These are phyloP conservation scores for Pythium diclinum DNA, from an alignment of 352 stramenopile species.

Conservation along the genomic window DNA sequence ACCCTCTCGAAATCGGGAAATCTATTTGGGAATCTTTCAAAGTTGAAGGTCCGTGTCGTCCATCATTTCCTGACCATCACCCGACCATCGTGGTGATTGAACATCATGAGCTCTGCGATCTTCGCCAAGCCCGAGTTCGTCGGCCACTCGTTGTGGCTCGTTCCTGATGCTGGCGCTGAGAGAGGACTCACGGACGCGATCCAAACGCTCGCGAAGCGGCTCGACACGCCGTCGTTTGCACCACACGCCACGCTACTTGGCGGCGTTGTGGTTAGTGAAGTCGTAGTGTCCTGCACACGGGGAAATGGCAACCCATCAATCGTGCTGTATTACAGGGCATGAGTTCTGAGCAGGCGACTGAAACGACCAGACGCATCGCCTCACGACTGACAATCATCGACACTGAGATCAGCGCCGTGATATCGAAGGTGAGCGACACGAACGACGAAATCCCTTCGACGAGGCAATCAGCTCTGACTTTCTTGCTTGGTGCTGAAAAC, in stretches of 20 bases:
- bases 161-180: slow-evolving; percentile 24
- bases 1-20: neutral
- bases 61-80: neutral
- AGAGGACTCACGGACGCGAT: slow-evolving; percentile 35
- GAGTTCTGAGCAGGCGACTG: slow-evolving; percentile 23
- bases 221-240: slow-evolving; percentile 43
- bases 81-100: neutral
- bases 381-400: slow-evolving; percentile 31
- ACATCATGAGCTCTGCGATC: slow-evolving; percentile 13
- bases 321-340: slow-evolving; percentile 25
- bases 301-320: too few species aligned
- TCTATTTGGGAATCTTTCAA: neutral
- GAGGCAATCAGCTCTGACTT: too few species aligned
- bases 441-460: too few species aligned
- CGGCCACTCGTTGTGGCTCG: slow-evolving; percentile 64
- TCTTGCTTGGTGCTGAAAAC: neutral
- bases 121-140: slow-evolving; percentile 39
- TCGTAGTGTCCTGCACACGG: neutral
- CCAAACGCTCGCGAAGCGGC: slow-evolving; percentile 32
- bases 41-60: neutral
- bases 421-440: slow-evolving; percentile 44
- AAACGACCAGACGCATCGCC: slow-evolving; percentile 38
- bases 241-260: slow-evolving; percentile 66
- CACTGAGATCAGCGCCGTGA: slow-evolving; percentile 36
- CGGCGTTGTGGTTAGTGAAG: slow-evolving; percentile 33